Conservation (phyloP, 805 yeast species). For the Wickerhamiella kurtzmanii region DNA sequence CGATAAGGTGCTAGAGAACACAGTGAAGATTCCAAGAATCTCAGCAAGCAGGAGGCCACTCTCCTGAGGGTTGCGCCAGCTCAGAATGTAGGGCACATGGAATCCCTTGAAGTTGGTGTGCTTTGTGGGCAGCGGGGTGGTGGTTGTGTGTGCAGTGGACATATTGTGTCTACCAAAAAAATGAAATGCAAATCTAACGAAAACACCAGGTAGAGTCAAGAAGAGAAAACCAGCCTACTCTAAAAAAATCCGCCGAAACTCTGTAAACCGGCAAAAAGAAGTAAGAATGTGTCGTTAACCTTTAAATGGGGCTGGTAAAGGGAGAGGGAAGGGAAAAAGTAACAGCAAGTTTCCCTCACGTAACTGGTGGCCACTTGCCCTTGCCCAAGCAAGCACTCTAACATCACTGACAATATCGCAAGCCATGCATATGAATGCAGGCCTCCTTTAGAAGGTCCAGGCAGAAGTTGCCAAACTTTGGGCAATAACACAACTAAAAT, state of each 20-base stretch:
- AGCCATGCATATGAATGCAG: background rate
- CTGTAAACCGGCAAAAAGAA: too few species aligned
- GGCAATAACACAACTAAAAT: background rate
- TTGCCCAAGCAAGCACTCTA: background rate
- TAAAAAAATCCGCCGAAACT: background rate
- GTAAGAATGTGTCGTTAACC: too few species aligned
- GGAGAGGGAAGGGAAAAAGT: background rate
- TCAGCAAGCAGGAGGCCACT: slow-evolving; percentile 49
- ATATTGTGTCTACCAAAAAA: background rate
- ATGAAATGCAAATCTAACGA: background rate
- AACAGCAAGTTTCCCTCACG: background rate
- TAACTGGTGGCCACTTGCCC: background rate
- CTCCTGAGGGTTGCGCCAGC: slow-evolving; percentile 64
- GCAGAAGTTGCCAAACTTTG: too few species aligned
- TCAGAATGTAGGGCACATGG: slow-evolving; percentile 33
- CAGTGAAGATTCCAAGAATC: slow-evolving; percentile 45
- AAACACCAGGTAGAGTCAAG: background rate
- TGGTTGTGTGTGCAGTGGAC: background rate
- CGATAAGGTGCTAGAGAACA: slow-evolving; percentile 21
- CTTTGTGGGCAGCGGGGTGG: background rate
- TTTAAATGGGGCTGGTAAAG: background rate
- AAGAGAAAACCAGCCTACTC: background rate
- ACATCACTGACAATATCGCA: background rate
- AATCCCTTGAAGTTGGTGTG: slow-evolving; percentile 13
- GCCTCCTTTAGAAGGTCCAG: background rate